A percentile compares a stretch with the other conserved stretches of the same genome.
These are phyloP conservation scores for Anthostomella pinea DNA, from an alignment of 2,329 filamentous ascomycete genomes.

Conservation along the genomic window DNA sequence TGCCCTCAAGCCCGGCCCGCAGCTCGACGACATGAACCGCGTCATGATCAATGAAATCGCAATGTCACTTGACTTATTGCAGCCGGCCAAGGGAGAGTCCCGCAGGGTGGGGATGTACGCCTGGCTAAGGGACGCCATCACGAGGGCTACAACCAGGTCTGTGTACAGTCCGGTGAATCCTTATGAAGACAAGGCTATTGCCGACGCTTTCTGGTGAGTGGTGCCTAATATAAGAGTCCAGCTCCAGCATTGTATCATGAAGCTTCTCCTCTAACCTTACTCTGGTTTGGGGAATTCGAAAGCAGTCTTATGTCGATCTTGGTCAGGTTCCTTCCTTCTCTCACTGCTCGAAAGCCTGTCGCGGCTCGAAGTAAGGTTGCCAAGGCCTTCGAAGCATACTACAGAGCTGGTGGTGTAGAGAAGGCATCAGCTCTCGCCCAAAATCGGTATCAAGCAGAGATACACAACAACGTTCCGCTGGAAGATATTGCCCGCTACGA, in stretches of 20 bases:
- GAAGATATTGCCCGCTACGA: conserved; percentile 40
- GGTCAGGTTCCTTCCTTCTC: conserved; percentile 24
- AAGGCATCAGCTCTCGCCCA: conserved; percentile 36
- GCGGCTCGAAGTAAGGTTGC: conserved; percentile 33
- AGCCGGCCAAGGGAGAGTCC: conserved; percentile 9
- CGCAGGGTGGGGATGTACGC: conserved; percentile 18
- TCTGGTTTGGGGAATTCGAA: conserved; percentile 20
- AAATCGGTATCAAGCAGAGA: conserved; percentile 34
- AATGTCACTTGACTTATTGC: conserved; percentile 18
- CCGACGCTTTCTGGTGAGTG: conserved; percentile 35
- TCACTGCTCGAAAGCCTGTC: conserved; percentile 33
- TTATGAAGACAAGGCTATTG: conserved; percentile 33
- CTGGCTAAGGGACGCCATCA: conserved; percentile 32
- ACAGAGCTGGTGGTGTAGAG: conserved; percentile 35
- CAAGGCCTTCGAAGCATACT: conserved; percentile 38
- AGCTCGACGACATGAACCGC: conserved; percentile 35
- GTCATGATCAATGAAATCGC: conserved; percentile 32
- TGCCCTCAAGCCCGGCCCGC: conserved; percentile 30
- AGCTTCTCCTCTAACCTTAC: conserved; percentile 3
- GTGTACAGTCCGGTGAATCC: conserved; percentile 42
- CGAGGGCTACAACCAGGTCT: conserved; percentile 36
- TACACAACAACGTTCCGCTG: conserved; percentile 28
- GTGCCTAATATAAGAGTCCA: neutral
- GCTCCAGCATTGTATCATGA: neutral
- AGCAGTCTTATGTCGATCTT: conserved; percentile 21